phyloP scores from a whole-genome alignment of 306 rosid species.

The Glycine soja region DNA sequence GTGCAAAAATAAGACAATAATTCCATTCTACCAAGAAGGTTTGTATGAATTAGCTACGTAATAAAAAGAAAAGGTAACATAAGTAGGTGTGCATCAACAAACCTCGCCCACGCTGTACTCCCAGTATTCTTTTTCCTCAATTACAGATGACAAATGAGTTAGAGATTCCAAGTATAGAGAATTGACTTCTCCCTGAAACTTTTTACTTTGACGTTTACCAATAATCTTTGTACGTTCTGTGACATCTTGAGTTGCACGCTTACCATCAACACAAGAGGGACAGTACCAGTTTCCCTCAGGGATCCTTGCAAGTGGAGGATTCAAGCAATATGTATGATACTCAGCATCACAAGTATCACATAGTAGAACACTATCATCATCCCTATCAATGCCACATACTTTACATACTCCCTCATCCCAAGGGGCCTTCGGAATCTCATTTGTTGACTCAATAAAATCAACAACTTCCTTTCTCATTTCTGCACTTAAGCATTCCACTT shows the following conservation, averaged over 20 bases:
- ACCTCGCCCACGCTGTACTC: constrained; percentile 79
- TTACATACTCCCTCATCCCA: constrained; percentile 99
- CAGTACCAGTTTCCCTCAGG: constrained; percentile 99
- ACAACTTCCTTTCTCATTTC: constrained; percentile 76
- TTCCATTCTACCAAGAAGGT: constrained; percentile 8
- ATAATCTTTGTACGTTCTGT: constrained; percentile 49
- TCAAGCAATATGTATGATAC: constrained; percentile 98
- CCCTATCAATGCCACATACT: constrained; percentile 98
- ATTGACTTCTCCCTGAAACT: constrained; percentile 73
- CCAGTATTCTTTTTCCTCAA: constrained; percentile 98
- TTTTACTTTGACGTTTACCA: constrained; percentile 64
- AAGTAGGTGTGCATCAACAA: constrained; percentile 47
- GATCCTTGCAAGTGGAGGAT: constrained; percentile 98
- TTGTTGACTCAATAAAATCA: constrained; percentile 63
- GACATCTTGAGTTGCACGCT: constrained; percentile 62
- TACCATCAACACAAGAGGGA: constrained; percentile 87
- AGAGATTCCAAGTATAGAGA: constrained; percentile 76
- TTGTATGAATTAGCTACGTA: constrained; percentile 20
- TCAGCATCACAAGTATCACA: constrained; percentile 99
- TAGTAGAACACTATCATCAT: constrained; percentile 94
- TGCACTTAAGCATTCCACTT: constrained; percentile 63
- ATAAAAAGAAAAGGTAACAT: constrained; percentile 41
- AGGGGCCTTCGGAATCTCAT: constrained; percentile 93
- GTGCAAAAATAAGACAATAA: constrained; percentile 14
- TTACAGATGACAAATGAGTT: constrained; percentile 63